These are phyloP conservation scores for Eremothecium coryli DNA, from an alignment of 1,139 yeast genomes.

Conservation along the genomic window DNA sequence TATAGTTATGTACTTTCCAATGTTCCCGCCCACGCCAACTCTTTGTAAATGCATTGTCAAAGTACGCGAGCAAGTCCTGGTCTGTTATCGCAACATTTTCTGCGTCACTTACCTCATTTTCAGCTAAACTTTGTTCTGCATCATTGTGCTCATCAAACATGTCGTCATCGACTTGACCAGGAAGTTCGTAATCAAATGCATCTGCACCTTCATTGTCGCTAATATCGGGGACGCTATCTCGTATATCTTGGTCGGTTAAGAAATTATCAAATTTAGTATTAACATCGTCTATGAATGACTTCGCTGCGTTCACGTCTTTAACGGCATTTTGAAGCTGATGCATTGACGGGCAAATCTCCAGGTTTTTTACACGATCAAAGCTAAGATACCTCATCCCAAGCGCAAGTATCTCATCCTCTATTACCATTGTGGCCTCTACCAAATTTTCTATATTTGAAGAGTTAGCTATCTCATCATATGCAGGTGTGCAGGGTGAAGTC, in stretches of 20 bases:
- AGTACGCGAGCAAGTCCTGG: slow-evolving; percentile 66
- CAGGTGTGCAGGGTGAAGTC: neutral
- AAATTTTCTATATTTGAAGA: slow-evolving; percentile 2
- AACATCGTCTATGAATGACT: slow-evolving; percentile 42
- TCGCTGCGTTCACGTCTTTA: slow-evolving; percentile 49
- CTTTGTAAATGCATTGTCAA: slow-evolving; percentile 57
- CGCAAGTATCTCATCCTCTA: slow-evolving; percentile 27
- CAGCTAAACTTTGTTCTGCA: slow-evolving; percentile 9
- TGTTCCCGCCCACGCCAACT: slow-evolving; percentile 92
- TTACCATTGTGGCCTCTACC: neutral
- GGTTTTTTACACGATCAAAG: slow-evolving; percentile 33
- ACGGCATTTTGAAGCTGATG: slow-evolving; percentile 48
- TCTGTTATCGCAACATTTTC: slow-evolving; percentile 37
- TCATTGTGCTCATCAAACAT: slow-evolving; percentile 5
- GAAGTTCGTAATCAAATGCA: slow-evolving; percentile 22
- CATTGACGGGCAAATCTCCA: slow-evolving; percentile 56
- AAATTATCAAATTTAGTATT: slow-evolving; percentile 31
- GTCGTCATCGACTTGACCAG: slow-evolving; percentile 17
- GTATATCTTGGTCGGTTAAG: slow-evolving; percentile 28
- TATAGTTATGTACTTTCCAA: slow-evolving; percentile 73
- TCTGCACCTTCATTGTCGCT: slow-evolving; percentile 21
- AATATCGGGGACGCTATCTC: slow-evolving; percentile 32
- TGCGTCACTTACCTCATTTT: slow-evolving; percentile 10
- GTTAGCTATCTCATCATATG: neutral
- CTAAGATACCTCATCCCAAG: slow-evolving; percentile 29